Percentiles rank a stretch among this genome's conserved stretches.
Conservation (phyloP, 495 filamentous ascomycete species). For the Darksidea phi region DNA sequence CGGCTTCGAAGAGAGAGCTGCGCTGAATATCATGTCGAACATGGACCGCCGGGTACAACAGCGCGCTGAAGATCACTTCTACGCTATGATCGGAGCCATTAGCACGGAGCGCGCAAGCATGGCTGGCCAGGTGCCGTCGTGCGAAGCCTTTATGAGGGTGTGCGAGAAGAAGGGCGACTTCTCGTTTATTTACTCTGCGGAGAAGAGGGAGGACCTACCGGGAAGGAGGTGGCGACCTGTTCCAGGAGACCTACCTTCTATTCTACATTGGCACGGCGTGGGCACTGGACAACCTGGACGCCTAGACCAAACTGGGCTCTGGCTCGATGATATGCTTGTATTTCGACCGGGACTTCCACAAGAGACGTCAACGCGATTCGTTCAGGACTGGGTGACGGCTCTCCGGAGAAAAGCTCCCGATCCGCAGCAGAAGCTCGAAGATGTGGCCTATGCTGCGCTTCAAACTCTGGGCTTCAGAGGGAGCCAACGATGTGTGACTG, state of each 20-base stretch:
- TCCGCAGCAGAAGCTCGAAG: neutral
- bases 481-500: neutral
- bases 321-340: neutral
- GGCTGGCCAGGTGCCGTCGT: neutral
- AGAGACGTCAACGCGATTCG: neutral
- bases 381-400: neutral
- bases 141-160: constrained; percentile 18
- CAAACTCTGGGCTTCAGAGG: neutral
- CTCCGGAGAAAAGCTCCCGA: neutral
- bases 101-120: constrained; percentile 1
- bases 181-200: constrained; percentile 23
- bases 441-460: neutral
- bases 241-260: constrained; percentile 13
- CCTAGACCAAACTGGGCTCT: neutral
- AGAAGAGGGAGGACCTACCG: neutral
- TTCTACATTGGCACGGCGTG: constrained; percentile 4
- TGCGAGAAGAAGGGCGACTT: constrained; percentile 22
- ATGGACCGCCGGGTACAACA: constrained; percentile 23
- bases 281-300: constrained; percentile 8
- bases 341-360: neutral
- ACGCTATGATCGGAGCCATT: constrained; percentile 26
- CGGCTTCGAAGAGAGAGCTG: constrained; percentile 23
- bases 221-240: constrained; percentile 9
- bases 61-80: constrained; percentile 22
- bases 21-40: constrained; percentile 31